Base-by-base conservation (phyloP, 805 yeast genomes). In the Metschnikowia reukaufii region DNA sequence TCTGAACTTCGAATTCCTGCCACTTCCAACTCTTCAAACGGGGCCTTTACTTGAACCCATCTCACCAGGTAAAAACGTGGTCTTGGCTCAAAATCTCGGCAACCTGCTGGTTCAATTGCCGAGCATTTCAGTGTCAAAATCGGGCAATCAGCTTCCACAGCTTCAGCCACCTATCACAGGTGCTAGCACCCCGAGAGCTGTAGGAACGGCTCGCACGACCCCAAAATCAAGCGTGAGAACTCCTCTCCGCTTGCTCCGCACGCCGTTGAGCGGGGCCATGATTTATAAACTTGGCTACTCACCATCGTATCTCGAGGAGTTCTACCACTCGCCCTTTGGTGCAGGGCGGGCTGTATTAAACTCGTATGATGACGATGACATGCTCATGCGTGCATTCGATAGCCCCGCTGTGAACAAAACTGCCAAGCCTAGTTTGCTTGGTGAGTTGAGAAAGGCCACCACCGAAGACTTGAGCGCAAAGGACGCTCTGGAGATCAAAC, bases 1-100 rank as follows among this genome's bases (percentile, higher is more conserved):
- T 54, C 79, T 85, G 20, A 83, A 78, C 57, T 74, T 83, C 51
- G 88, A 83, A 57, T 62, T 83, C 17, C 79, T 84, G 19, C 88
- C 88, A 7, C 59, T 81, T 37, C 72, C 79, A 51, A 68, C 77
- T 5, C 72, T 73, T 46, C 84, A 80, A 47, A 78, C 85, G 3
- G 88, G 87, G 1, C 87, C 88, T 5, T 64, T 83, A 36, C 66
- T 83, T 40, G 86, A 82, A 61, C 87, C 88, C 12, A 63, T 81
- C 41, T 80, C 86, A 4, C 87, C 86, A 13, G 78, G 72, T 4
- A 36, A 38, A n/a, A 56, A 60, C 44, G 45, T 57, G 42, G 45
- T 17, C 15, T 29, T 47, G 48, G 13, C 38, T 15, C 40, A 48
- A 4, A 30, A 40, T 9, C 36, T 39, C 15, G 39, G 46, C 29